Evolutionary conservation across 148 eudicot genomes (phyloP).

Genomic region (Diospyros kaki): DNA sequence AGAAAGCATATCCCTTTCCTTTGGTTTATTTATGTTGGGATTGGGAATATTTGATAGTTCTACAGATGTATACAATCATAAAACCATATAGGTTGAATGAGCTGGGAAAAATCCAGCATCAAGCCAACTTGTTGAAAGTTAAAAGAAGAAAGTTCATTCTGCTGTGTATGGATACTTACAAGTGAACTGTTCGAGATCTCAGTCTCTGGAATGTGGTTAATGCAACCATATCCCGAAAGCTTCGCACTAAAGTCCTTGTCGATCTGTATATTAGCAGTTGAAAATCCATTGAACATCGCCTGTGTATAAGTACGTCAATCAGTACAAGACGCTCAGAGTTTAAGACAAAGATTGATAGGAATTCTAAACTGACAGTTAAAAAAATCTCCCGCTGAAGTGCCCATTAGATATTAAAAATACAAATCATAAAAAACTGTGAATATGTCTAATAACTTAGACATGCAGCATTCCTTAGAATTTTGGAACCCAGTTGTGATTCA

Average conservation of each 20-base stretch:
- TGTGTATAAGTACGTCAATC: constrained; percentile 21
- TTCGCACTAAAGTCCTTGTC: constrained; percentile 94
- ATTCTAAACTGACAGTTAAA: not conserved
- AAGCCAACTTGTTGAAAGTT: not conserved
- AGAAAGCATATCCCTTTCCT: no score
- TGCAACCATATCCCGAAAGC: constrained; percentile 93
- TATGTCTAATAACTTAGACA: not conserved
- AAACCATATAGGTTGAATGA: no score
- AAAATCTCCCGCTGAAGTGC: not conserved
- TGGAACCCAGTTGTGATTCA: not conserved
- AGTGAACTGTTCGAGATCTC: constrained; percentile 44
- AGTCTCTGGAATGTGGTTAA: constrained; percentile 63
- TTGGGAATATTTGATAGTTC: no score
- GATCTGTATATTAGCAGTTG: constrained; percentile 88
- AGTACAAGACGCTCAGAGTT: not conserved
- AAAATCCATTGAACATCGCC: constrained; percentile 95
- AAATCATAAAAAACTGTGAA: not conserved
- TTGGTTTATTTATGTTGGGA: no score
- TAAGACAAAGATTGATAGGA: not conserved
- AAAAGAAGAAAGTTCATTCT: not conserved
- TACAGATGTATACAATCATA: no score
- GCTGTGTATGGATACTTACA: constrained; percentile 43
- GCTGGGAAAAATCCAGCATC: no score
- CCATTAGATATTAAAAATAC: not conserved
- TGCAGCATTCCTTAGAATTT: not conserved